Evolutionary conservation across 345 rosid genomes (phyloP).

Genomic region (Brassica napus): DNA sequence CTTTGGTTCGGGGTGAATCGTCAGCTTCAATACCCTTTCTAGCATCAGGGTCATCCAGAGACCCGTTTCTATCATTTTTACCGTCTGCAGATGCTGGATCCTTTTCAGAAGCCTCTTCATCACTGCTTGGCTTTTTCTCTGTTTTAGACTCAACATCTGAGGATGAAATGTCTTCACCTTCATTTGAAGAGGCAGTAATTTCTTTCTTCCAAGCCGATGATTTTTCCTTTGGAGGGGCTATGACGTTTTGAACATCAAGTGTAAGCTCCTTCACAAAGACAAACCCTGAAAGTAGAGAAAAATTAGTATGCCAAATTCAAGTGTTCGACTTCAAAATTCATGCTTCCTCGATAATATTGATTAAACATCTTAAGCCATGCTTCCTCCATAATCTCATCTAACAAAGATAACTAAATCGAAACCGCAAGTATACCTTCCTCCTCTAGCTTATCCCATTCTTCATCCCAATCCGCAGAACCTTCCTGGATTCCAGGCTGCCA

Average conservation of each 20-base stretch:
- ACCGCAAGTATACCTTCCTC: constrained; percentile 55
- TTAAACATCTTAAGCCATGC: constrained; percentile 11
- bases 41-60: constrained; percentile 51
- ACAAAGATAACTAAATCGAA: too few relatives aligned
- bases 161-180: constrained; percentile 40
- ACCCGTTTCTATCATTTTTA: constrained; percentile 46
- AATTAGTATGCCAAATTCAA: constrained; percentile 9
- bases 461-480: constrained; percentile 97
- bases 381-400: constrained; percentile 25
- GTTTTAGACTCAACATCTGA: constrained; percentile 29
- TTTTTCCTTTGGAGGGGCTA: constrained; percentile 84
- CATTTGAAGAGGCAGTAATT: constrained; percentile 37
- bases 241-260: constrained; percentile 82
- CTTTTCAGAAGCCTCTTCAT: constrained; percentile 46
- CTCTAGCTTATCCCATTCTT: constrained; percentile 88
- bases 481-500: constrained; percentile 98
- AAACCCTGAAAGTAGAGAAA: constrained; percentile 60
- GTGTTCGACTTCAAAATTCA: not conserved
- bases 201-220: constrained; percentile 42
- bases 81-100: constrained; percentile 37
- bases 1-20: constrained; percentile 56
- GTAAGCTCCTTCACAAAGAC: constrained; percentile 90
- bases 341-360: too few relatives aligned
- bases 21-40: constrained; percentile 50
- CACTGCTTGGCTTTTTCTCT: constrained; percentile 37